Evolutionary conservation across 768 basidiomycete genomes (phyloP).

Genomic region (Lepiota venenata): DNA sequence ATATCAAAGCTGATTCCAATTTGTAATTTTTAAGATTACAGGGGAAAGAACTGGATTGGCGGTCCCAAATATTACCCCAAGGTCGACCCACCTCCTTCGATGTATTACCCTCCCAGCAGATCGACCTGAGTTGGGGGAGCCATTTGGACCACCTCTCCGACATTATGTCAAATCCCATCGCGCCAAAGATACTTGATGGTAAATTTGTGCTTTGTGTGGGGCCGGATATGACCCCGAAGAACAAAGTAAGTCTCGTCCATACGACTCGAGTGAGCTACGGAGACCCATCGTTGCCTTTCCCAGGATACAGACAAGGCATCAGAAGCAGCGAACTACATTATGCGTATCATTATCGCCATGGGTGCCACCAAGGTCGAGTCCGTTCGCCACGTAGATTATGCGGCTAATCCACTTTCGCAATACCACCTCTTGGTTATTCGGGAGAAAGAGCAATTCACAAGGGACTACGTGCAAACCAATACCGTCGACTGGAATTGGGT

Average conservation of each 20-base stretch:
- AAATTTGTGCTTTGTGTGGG: conserved; percentile 62
- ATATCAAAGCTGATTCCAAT: neutral
- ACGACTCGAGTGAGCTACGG: neutral
- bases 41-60: conserved; percentile 55
- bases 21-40: conserved; percentile 14
- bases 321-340: conserved; percentile 44
- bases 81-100: conserved; percentile 45
- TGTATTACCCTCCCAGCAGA: conserved; percentile 40
- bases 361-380: conserved; percentile 73
- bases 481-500: conserved; percentile 66
- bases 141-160: conserved; percentile 48
- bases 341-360: conserved; percentile 73
- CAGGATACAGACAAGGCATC: conserved; percentile 25
- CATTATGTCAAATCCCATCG: conserved; percentile 56
- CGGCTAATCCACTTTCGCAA: conserved; percentile 27
- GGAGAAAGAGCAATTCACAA: conserved; percentile 33
- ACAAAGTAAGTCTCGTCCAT: conserved; percentile 27
- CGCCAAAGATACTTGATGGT: conserved; percentile 53
- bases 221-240: conserved; percentile 42
- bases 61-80: conserved; percentile 50
- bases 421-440: conserved; percentile 68
- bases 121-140: conserved; percentile 47
- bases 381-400: conserved; percentile 42
- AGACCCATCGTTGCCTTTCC: neutral
- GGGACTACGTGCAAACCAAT: conserved; percentile 23